Percentiles rank a stretch among this genome's conserved stretches.
These are phyloP conservation scores for Cutaneotrichosporon arboriforme DNA, from an alignment of 1,284 basidiomycete genomes.

Conservation along the genomic window DNA sequence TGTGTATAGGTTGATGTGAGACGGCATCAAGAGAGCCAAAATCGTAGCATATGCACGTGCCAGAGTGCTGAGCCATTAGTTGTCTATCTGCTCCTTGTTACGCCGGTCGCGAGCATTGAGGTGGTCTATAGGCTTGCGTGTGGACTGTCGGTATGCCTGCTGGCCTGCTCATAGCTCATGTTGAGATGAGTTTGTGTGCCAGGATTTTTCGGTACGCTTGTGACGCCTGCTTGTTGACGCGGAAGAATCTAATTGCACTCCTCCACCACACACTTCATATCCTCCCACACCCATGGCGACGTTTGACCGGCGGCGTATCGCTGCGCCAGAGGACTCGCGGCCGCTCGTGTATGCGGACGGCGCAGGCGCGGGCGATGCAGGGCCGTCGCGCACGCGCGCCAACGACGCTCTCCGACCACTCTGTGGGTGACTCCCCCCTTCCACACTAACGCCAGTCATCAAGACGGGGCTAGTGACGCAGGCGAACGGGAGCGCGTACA, in stretches of 20 bases:
- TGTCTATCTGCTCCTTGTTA: neutral
- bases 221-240: slow-evolving; percentile 3
- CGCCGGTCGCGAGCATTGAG: slow-evolving; percentile 21
- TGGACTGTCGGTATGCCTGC: neutral
- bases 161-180: too few relatives aligned
- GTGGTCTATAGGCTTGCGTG: too few relatives aligned
- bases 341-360: slow-evolving; percentile 55
- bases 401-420: slow-evolving; percentile 69
- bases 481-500: slow-evolving; percentile 91
- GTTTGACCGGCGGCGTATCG: slow-evolving; percentile 79
- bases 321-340: slow-evolving; percentile 77
- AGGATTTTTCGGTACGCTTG: neutral
- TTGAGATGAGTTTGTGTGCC: neutral
- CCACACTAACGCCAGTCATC: slow-evolving; percentile 58
- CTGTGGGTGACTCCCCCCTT: slow-evolving; percentile 54
- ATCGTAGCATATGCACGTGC: too few relatives aligned
- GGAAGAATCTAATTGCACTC: neutral
- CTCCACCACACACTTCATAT: neutral
- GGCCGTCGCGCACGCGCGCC: slow-evolving; percentile 45
- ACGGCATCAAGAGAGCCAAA: too few relatives aligned
- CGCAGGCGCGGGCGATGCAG: slow-evolving; percentile 22
- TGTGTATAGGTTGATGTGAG: too few relatives aligned
- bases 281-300: slow-evolving; percentile 26
- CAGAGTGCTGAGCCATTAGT: too few relatives aligned
- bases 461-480: slow-evolving; percentile 83